A percentile compares a stretch with the other conserved stretches of the same genome.
Evolutionary conservation across 345 rosid genomes (phyloP).

Genomic region (Schrenkiella parvula): DNA sequence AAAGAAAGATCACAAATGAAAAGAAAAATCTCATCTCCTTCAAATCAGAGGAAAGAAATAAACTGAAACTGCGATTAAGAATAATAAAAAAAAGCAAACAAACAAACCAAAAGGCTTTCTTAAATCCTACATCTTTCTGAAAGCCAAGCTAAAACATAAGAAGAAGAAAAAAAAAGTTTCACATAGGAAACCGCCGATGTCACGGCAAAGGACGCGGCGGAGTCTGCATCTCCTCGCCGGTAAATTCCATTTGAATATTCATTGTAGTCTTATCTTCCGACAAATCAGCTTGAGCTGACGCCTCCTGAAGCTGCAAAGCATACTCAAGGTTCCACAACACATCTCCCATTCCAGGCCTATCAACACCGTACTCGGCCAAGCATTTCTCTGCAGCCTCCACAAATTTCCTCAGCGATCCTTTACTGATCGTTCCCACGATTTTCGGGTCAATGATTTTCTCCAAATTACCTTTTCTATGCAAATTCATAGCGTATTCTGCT

Average conservation of each 20-base stretch:
- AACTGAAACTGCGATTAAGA: conserved; percentile 23
- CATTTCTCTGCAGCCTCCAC: conserved; percentile 88
- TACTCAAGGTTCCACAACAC: conserved; percentile 81
- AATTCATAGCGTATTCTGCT: conserved; percentile 78
- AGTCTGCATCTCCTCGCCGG: conserved; percentile 15
- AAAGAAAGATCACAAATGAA: background rate
- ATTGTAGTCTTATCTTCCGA: conserved; percentile 41
- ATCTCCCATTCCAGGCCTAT: conserved; percentile 84
- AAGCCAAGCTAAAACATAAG: conserved; percentile 22
- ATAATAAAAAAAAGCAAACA: background rate
- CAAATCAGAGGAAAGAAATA: conserved; percentile 1
- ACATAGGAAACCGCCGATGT: background rate
- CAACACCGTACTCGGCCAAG: conserved; percentile 74
- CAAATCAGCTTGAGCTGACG: conserved; percentile 38
- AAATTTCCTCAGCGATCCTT: conserved; percentile 53
- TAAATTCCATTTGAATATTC: conserved; percentile 16
- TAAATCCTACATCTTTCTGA: conserved; percentile 23
- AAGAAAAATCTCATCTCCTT: conserved; percentile 12
- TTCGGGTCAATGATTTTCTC: conserved; percentile 61
- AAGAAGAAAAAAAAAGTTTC: background rate
- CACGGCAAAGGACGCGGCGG: conserved; percentile 13
- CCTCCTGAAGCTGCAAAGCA: conserved; percentile 78
- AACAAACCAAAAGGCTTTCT: conserved; percentile 10
- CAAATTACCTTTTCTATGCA: conserved; percentile 56
- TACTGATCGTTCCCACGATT: conserved; percentile 42